phyloP scores from a whole-genome alignment of 1,284 basidiomycete species.

The Melampsora larici-populina region DNA sequence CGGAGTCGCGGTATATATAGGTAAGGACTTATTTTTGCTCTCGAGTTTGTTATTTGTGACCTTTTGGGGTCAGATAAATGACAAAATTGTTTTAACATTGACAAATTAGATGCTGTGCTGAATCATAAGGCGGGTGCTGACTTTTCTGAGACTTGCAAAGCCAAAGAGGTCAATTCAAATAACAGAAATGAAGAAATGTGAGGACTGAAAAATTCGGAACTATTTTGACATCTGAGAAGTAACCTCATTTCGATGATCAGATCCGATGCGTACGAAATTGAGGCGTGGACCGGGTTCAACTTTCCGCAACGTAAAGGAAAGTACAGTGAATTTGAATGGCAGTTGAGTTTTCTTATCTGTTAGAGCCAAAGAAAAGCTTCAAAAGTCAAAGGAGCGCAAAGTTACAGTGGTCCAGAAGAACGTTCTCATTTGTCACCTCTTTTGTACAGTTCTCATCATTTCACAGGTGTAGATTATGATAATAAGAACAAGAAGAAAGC shows the following conservation, averaged over 20 bases:
- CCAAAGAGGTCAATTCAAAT: constrained; percentile 67
- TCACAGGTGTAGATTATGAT: constrained; percentile 80
- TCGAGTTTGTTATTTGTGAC: background rate
- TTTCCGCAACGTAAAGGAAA: constrained; percentile 73
- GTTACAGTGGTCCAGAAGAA: too few relatives aligned
- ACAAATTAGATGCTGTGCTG: constrained; percentile 66
- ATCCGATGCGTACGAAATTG: constrained; percentile 61
- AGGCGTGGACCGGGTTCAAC: constrained; percentile 80
- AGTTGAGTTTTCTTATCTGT: constrained; percentile 44
- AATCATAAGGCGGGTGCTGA: constrained; percentile 73
- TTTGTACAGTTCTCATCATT: constrained; percentile 7
- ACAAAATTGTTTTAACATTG: too few relatives aligned
- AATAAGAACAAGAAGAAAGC: constrained; percentile 64
- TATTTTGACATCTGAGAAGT: background rate
- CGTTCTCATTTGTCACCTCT: constrained; percentile 31
- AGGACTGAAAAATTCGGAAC: constrained; percentile 52
- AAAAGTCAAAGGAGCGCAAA: too few relatives aligned
- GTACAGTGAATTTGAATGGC: constrained; percentile 60
- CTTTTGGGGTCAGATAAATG: background rate
- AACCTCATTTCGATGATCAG: background rate
- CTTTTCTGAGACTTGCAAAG: constrained; percentile 69
- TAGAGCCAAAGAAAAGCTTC: too few relatives aligned
- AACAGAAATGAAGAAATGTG: constrained; percentile 59
- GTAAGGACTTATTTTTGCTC: too few relatives aligned
- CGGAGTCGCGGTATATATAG: constrained; percentile 60